Evolutionary conservation across 805 yeast genomes (phyloP), one percentile per base, ranked within the genome.

Genomic region (Lipomyces starkeyi): DNA sequence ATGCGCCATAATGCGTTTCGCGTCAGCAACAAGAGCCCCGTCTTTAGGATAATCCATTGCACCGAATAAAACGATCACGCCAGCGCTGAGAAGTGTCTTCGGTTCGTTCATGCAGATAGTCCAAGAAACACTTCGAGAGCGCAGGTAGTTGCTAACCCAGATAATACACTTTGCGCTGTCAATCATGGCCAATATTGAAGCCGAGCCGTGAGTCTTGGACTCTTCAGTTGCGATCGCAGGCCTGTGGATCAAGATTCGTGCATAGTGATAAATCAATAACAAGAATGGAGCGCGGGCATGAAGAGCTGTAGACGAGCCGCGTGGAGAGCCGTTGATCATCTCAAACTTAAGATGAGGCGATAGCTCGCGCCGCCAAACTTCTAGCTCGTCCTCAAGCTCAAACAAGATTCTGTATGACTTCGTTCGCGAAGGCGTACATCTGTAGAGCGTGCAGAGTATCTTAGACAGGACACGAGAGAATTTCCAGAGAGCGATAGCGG

Each of bases 1-100:
- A 35, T 66, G 67, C 2, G 71, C 77, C 59, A 92, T 78, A 59
- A 90, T 79, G 43, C 78, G 82, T 71, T 87, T 89, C 75, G 88
- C 86, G 62, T 88, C 92, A 74, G 87, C 90, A 75, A 88, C 87
- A 64, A 92, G 78, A 1, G 94, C 88, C 0, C 97, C 97, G 52
- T 93, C 92, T 75, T 91, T 87, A 1, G 91, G 87, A 75, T 91
- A 91, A 70, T 92, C 97, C 65, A 93, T 80, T 0, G 92, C 86
- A 17, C 96, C 93, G 70, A 74, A 78, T 32, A 79, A 67, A 34
- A 79, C 72, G 40, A 77, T 65, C 9, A 77, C 62, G 43, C 78
- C 74, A 27, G 71, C 63, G 20, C 70, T 64, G 5, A 76, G 64
- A 14, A 72, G 64, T 9, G 69, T 55, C 53, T 76, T 66, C 0